Percentiles rank a stretch among this genome's conserved stretches.
These are phyloP conservation scores for Trichodelitschia bisporula DNA, from an alignment of 495 filamentous ascomycete species.

Conservation along the genomic window DNA sequence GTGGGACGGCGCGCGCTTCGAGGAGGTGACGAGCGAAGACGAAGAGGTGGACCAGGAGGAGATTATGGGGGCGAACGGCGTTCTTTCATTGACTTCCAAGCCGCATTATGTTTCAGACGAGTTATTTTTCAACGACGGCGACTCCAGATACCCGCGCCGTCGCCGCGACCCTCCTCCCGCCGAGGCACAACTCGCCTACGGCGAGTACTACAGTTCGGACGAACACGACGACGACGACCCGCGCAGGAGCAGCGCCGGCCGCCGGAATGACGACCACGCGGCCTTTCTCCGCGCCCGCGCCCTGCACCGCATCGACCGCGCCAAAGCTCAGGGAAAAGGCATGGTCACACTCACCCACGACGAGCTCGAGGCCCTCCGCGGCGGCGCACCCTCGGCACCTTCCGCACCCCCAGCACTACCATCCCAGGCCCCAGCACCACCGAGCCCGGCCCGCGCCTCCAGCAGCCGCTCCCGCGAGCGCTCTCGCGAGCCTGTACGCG, in stretches of 20 bases:
- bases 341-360: constrained; percentile 53
- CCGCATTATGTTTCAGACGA: constrained; percentile 29
- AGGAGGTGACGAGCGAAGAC: constrained; percentile 49
- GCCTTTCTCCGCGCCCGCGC: constrained; percentile 50
- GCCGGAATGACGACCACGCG: constrained; percentile 42
- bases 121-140: constrained; percentile 34
- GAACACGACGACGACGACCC: constrained; percentile 4
- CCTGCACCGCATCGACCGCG: constrained; percentile 48
- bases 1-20: constrained; percentile 21
- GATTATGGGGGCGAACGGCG: neutral
- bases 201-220: constrained; percentile 23
- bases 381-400: constrained; percentile 12
- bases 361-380: constrained; percentile 54
- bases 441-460: too few species aligned
- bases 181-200: constrained; percentile 27
- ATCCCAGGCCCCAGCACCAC: too few species aligned
- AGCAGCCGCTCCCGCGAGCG: too few species aligned
- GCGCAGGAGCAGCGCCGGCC: constrained; percentile 18
- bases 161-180: constrained; percentile 19
- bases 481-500: too few species aligned
- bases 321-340: constrained; percentile 41
- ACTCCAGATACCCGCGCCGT: constrained; percentile 17
- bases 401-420: constrained; percentile 3
- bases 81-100: constrained; percentile 20
- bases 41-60: constrained; percentile 7